These are phyloP conservation scores for Heterobasidion irregulare DNA, from an alignment of 1,284 basidiomycete species.

Conservation along the genomic window DNA sequence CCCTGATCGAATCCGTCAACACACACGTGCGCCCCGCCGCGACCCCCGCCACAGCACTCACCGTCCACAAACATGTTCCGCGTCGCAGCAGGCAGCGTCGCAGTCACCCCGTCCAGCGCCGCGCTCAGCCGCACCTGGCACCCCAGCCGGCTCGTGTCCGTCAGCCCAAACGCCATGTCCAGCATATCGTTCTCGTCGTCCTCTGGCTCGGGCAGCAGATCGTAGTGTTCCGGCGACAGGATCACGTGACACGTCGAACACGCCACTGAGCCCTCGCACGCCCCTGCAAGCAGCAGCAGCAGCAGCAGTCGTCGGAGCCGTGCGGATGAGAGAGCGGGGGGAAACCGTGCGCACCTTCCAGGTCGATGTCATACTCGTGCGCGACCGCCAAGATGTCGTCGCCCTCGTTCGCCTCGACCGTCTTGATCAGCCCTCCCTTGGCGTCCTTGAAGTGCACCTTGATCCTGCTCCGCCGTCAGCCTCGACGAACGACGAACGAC, in stretches of 20 bases:
- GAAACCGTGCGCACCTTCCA: constrained; percentile 67
- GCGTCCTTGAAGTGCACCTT: constrained; percentile 87
- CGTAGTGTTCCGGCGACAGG: constrained; percentile 76
- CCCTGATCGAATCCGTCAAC: constrained; percentile 2
- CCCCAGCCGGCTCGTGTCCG: constrained; percentile 81
- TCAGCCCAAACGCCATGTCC: constrained; percentile 95
- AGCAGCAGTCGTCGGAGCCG: background rate
- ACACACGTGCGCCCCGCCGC: background rate
- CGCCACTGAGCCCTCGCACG: constrained; percentile 94
- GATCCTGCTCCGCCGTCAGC: constrained; percentile 43
- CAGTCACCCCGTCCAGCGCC: constrained; percentile 82
- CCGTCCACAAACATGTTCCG: constrained; percentile 97
- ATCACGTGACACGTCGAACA: constrained; percentile 99
- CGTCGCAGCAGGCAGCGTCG: constrained; percentile 86
- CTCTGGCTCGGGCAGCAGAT: constrained; percentile 82
- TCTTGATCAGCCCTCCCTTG: constrained; percentile 78
- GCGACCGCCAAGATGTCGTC: constrained; percentile 90
- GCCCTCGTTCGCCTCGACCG: constrained; percentile 88
- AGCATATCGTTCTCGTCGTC: constrained; percentile 99
- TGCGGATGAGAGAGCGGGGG: background rate
- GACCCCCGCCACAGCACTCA: constrained; percentile 24
- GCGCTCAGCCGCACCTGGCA: constrained; percentile 82
- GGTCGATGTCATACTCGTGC: constrained; percentile 93
- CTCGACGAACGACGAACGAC: background rate
- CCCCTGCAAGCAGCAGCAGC: too few species aligned